A percentile compares a stretch with the other conserved stretches of the same genome.
These are phyloP conservation scores for Ogataea hybrid DNA, from an alignment of 1,139 yeast genomes.

Conservation along the genomic window DNA sequence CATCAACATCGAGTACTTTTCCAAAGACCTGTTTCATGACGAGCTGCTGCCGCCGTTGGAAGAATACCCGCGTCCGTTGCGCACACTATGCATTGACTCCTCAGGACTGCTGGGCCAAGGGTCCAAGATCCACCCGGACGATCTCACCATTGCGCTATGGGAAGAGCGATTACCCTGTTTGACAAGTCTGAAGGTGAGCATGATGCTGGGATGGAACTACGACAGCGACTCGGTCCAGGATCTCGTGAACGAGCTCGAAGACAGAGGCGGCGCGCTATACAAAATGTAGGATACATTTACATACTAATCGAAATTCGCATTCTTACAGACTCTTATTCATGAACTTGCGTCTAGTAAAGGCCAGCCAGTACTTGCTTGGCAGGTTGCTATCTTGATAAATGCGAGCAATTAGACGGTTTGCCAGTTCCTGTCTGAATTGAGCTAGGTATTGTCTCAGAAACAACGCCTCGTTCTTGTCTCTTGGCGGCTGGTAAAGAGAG, in stretches of 20 bases:
- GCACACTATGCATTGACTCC: constrained; percentile 68
- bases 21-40: constrained; percentile 59
- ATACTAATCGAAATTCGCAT: background rate
- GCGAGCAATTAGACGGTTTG: too few relatives aligned
- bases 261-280: constrained; percentile 28
- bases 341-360: constrained; percentile 90
- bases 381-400: too few relatives aligned
- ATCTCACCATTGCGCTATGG: constrained; percentile 76
- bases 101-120: constrained; percentile 89
- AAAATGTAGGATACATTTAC: constrained; percentile 12
- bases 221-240: constrained; percentile 66
- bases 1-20: too few relatives aligned
- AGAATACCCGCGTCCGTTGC: constrained; percentile 52
- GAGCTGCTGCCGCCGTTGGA: constrained; percentile 45
- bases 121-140: constrained; percentile 81
- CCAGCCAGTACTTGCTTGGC: constrained; percentile 90
- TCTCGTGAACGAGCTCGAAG: constrained; percentile 42
- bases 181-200: constrained; percentile 62
- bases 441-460: too few relatives aligned
- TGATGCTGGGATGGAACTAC: constrained; percentile 87
- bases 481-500: too few relatives aligned
- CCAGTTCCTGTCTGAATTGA: too few relatives aligned
- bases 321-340: constrained; percentile 74
- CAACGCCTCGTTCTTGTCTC: too few relatives aligned
- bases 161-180: constrained; percentile 75